Percentiles rank a stretch among this genome's conserved stretches.
phyloP scores from a whole-genome alignment of 352 stramenopile species.

The Phytophthora pinifolia region DNA sequence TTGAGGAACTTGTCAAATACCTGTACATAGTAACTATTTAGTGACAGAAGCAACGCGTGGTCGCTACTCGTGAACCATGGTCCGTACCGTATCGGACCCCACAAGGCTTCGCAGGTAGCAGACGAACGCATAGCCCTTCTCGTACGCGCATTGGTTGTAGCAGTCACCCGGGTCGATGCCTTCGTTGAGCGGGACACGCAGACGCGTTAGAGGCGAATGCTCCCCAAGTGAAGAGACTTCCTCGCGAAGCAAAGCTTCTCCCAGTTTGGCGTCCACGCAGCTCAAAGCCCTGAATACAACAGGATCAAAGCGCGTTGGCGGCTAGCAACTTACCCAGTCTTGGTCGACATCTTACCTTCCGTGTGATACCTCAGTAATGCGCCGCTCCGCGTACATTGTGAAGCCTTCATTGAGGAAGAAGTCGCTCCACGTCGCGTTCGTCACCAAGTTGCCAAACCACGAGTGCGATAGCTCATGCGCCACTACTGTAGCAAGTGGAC shows the following conservation, averaged over 20 bases:
- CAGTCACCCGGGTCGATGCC: conserved; percentile 79
- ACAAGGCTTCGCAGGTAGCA: conserved; percentile 72
- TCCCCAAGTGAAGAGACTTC: conserved; percentile 74
- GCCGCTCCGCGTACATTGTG: conserved; percentile 83
- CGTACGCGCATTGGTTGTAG: conserved; percentile 84
- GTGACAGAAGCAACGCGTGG: too few relatives aligned
- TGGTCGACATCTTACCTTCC: conserved; percentile 38
- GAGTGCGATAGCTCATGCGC: conserved; percentile 86
- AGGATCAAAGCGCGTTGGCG: background rate
- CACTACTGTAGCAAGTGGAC: conserved; percentile 40
- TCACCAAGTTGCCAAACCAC: conserved; percentile 86
- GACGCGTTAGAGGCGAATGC: conserved; percentile 61
- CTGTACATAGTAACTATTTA: too few relatives aligned
- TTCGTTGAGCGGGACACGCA: conserved; percentile 70
- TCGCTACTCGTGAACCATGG: too few relatives aligned
- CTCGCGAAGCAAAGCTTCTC: conserved; percentile 60
- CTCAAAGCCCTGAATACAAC: conserved; percentile 44
- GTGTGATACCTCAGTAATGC: conserved; percentile 65
- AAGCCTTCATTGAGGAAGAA: conserved; percentile 91
- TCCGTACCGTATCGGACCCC: conserved; percentile 60
- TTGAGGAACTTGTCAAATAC: conserved; percentile 79
- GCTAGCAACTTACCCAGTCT: background rate
- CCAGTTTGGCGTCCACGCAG: conserved; percentile 74
- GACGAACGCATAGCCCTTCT: conserved; percentile 81
- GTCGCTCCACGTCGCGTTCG: conserved; percentile 84